Base-by-base conservation (phyloP, 2,329 filamentous ascomycete genomes). In the Didymella glomerata region DNA sequence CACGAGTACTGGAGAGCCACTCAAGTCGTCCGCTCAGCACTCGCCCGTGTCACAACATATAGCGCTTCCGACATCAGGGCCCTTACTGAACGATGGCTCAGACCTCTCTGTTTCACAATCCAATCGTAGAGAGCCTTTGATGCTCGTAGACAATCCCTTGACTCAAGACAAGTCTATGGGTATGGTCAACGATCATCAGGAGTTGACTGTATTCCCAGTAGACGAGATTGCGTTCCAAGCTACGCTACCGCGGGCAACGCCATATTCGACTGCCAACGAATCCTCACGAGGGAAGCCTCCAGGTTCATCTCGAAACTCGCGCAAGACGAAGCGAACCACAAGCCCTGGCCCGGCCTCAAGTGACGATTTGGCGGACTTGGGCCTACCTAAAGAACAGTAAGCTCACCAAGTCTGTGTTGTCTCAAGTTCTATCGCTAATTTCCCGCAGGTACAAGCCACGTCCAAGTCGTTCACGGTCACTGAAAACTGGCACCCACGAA, bases 381-480 rank as follows among this genome's bases (percentile, higher is more conserved):
- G 63, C 9, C 42, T 75, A 8, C 70, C 67, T n/a, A 63, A 65
- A 62, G 74, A 78, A 57, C 64, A 70, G 50, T 77, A 24, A 47
- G 58, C 13, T n/a, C 25, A 9, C 8, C 4, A 9, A 9, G 3
- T 16, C 4, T 20, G 2, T 20, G 16, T 9, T 2, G 3, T 18
- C 1, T 8, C 25, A 4, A 11, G 20, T 13, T 36, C 24, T 1
- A 9, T 59, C 20, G 48, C 30, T n/a, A 16, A n/a, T 10, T 4
- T 4, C n/a, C 24, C 16, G 13, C n/a, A 61, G 58, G 22, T 61
- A 77, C 50, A 73, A 74, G 34, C 74, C 76, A 30, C 71, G 73
- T 10, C 75, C 75, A 11, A 76, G 70, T 54, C 74, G 75, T 13
- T 77, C 76, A 24, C 68, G 76, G 36, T 78, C 76, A n/a, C 56